Percentiles rank a stretch among this genome's conserved stretches.
Evolutionary conservation across 768 basidiomycete species (phyloP).

Genomic region (Lanmaoa rubissima): DNA sequence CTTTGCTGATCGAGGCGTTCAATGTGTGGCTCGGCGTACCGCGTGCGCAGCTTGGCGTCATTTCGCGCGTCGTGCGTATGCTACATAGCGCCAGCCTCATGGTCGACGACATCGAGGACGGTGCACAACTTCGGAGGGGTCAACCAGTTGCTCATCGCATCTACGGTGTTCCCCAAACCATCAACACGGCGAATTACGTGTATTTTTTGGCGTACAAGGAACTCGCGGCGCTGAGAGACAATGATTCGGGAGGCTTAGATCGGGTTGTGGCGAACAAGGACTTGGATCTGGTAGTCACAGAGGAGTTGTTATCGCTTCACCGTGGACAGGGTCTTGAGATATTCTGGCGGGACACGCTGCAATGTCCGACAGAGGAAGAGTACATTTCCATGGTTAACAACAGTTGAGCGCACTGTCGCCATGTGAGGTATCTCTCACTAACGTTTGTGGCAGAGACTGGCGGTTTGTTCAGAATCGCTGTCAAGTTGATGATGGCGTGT

Average conservation of each 20-base stretch:
- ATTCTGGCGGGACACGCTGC: slow-evolving; percentile 88
- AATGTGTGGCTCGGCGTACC: slow-evolving; percentile 90
- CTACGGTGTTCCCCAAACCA: slow-evolving; percentile 94
- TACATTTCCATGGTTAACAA: slow-evolving; percentile 96
- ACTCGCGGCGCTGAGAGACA: slow-evolving; percentile 37
- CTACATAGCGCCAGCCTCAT: slow-evolving; percentile 91
- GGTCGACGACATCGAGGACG: slow-evolving; percentile 96
- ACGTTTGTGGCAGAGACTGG: slow-evolving; percentile 72
- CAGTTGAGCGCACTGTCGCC: slow-evolving; percentile 59
- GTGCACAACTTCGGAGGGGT: slow-evolving; percentile 82
- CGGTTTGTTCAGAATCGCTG: slow-evolving; percentile 84
- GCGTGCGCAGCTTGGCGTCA: slow-evolving; percentile 61
- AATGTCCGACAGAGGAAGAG: slow-evolving; percentile 92
- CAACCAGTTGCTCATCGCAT: slow-evolving; percentile 91
- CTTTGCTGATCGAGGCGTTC: slow-evolving; percentile 88
- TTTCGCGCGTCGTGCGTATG: slow-evolving; percentile 86
- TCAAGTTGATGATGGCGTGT: slow-evolving; percentile 97
- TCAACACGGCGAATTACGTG: slow-evolving; percentile 96
- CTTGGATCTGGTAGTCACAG: slow-evolving; percentile 45
- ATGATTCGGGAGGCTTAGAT: not conserved
- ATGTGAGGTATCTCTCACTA: slow-evolving; percentile 49
- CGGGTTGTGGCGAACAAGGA: slow-evolving; percentile 68
- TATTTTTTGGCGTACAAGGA: slow-evolving; percentile 94
- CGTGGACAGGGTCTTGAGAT: slow-evolving; percentile 95
- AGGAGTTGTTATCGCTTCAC: slow-evolving; percentile 81